Conservation (phyloP, 441 rosid genomes). For the Gossypium schwendimanii region DNA sequence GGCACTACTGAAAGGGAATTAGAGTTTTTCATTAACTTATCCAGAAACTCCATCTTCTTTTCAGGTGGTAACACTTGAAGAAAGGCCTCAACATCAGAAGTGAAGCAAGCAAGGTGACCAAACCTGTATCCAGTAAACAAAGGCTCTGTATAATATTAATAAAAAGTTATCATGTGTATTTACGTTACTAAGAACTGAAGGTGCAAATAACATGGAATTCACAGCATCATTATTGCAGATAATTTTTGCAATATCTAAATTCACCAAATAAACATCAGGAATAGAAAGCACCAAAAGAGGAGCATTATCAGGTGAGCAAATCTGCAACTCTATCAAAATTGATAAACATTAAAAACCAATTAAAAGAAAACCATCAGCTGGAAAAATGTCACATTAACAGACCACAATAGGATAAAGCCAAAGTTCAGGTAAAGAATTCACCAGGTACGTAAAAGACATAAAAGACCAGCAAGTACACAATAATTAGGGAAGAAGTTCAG, state of each 20-base stretch:
- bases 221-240: background rate
- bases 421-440: background rate
- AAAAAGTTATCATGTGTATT: background rate
- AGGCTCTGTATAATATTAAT: conserved; percentile 10
- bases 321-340: background rate
- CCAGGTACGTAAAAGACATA: background rate
- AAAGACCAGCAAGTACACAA: background rate
- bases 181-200: background rate
- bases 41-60: conserved; percentile 51
- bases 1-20: conserved; percentile 31
- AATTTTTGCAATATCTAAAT: background rate
- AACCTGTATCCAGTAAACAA: conserved; percentile 48
- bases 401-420: background rate
- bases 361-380: background rate
- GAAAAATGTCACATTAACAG: background rate
- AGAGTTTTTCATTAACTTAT: conserved; percentile 40
- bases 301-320: background rate
- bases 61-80: conserved; percentile 61
- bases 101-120: conserved; percentile 89
- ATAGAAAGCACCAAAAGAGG: background rate
- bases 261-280: background rate
- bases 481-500: background rate
- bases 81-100: conserved; percentile 71
- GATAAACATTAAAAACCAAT: background rate
- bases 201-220: background rate